phyloP scores from a whole-genome alignment of 331 rosid genomes.

The Stylosanthes scabra region DNA sequence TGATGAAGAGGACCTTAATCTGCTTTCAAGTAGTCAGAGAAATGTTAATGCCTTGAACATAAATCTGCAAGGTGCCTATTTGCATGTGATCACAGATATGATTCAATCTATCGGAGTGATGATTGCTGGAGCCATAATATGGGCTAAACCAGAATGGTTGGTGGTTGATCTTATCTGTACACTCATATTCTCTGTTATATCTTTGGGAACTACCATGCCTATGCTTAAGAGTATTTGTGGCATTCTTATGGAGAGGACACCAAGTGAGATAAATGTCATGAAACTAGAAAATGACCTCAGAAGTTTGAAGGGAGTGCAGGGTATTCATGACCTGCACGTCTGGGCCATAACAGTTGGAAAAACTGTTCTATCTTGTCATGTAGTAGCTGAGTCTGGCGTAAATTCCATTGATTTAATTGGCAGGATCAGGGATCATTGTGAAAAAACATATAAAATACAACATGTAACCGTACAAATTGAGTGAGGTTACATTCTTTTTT shows the following conservation, averaged over 20 bases:
- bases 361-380: slow-evolving; percentile 77
- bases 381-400: slow-evolving; percentile 59
- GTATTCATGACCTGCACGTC: slow-evolving; percentile 77
- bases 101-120: slow-evolving; percentile 96
- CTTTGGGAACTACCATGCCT: slow-evolving; percentile 67
- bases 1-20: slow-evolving; percentile 54
- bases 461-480: slow-evolving; percentile 89
- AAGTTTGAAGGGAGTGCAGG: slow-evolving; percentile 74
- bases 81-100: slow-evolving; percentile 90
- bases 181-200: slow-evolving; percentile 72
- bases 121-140: slow-evolving; percentile 83
- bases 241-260: slow-evolving; percentile 80
- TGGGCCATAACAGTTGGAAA: slow-evolving; percentile 90
- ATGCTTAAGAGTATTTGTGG: slow-evolving; percentile 68
- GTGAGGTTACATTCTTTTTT: slow-evolving; percentile 32
- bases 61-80: slow-evolving; percentile 93
- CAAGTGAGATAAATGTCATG: slow-evolving; percentile 60
- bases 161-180: slow-evolving; percentile 80
- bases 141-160: slow-evolving; percentile 81
- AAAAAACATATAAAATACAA: slow-evolving; percentile 55
- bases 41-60: slow-evolving; percentile 55
- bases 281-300: slow-evolving; percentile 64
- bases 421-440: slow-evolving; percentile 66
- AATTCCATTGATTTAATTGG: slow-evolving; percentile 52
- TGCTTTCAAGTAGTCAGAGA: slow-evolving; percentile 49